Evolutionary conservation across 352 stramenopile species (phyloP), one percentile per base, ranked within the genome.

Genomic region (Aphanomyces stellatus): DNA sequence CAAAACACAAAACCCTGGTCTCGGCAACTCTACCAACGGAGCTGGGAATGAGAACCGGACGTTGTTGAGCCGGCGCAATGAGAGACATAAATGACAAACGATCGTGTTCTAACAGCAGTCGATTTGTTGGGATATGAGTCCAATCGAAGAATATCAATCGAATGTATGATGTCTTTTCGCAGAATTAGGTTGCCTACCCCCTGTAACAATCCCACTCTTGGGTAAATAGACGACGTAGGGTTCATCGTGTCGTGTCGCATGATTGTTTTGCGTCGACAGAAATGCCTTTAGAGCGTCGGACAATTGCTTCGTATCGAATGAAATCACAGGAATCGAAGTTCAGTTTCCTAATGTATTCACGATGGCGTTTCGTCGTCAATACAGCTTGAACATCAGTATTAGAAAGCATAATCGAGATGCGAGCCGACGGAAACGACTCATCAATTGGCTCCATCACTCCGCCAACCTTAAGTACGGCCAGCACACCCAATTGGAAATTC

Each of bases 401-500:
- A n/a, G 46, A 53, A 19, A 78, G 69, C 79, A 87, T 87, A 37
- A 79, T 83, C n/a, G 73, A 59, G 30, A 87, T 71, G 3, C 79
- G 77, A 19, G 80, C 74, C 25, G 61, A 33, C 8, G 77, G 77
- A 30, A 82, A 87, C 33, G 74, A 71, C 17, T 71, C 69, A 42
- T 85, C 79, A 19, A 85, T 62, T 17, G 90, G 89, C 83, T 97
- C 96, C 81, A 97, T 98, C 7, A 83, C 88, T 25, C 86, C 90
- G 17, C 91, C 88, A n/a, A 87, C 90, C 74, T 96, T 97, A 31
- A 97, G 76, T 15, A 88, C 87, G 6, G 89, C 91, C 33, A 98
- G 76, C 72, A 96, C n/a, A 97, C 6, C 79, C 85, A 27, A 98
- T 78, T 41, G 95, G 88, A 71, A 97, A 98, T 76, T 96, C 85